Evolutionary conservation across 192 early-diverging fungal species (phyloP).

Genomic region (Chytriomyces hyalinus): DNA sequence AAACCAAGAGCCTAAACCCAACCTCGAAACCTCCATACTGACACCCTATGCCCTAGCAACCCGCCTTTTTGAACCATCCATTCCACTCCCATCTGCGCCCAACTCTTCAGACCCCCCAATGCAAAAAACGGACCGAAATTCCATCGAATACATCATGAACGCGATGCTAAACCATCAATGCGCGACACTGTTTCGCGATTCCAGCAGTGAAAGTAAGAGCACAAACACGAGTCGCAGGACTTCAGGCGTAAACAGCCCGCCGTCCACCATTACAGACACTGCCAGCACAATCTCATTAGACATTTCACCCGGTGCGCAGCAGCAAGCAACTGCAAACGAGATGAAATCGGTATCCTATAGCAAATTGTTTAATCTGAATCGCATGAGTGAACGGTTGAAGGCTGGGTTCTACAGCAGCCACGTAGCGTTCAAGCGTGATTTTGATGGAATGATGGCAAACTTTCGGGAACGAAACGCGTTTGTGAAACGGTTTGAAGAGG

Average conservation of each 20-base stretch:
- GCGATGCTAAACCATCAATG: slow-evolving; percentile 17
- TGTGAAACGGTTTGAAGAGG: neutral
- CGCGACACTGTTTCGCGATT: slow-evolving; percentile 5
- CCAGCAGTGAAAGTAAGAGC: neutral
- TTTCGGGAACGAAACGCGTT: neutral
- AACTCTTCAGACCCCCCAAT: slow-evolving; percentile 6
- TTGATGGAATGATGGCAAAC: slow-evolving; percentile 7
- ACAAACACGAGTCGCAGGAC: neutral
- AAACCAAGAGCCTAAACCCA: neutral
- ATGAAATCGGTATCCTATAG: neutral
- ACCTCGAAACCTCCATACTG: neutral
- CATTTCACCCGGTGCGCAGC: neutral
- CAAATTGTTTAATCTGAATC: neutral
- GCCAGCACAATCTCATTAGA: neutral
- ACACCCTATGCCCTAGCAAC: neutral
- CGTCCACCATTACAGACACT: neutral
- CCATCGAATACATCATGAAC: slow-evolving; percentile 9
- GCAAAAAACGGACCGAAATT: neutral
- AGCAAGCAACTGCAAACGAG: neutral
- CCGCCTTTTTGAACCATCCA: neutral
- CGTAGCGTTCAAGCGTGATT: slow-evolving; percentile 14
- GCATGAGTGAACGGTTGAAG: slow-evolving; percentile 1
- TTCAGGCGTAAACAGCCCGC: neutral
- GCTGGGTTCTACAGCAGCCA: neutral
- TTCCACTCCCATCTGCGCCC: slow-evolving; percentile 4